Evolutionary conservation across 345 rosid species (phyloP), one percentile per base, ranked within the genome.

Genomic region (Conringia planisiliqua): DNA sequence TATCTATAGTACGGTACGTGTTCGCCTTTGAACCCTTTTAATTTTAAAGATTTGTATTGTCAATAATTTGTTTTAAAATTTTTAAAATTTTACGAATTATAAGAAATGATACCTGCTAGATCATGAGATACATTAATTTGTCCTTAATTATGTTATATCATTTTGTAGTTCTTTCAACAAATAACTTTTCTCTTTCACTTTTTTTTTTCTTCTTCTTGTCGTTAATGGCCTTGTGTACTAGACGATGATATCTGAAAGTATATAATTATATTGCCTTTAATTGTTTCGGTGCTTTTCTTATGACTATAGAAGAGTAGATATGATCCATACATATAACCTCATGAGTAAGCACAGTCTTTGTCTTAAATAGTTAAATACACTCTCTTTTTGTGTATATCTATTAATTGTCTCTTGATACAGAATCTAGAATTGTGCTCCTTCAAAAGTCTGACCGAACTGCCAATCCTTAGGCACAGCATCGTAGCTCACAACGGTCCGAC

Each of bases 401-500:
- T 58, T 66, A 24, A n/a, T 73, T 16, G 26, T 43, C n/a, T 33
- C 3, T 56, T 62, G 43, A n/a, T 20, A 44, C 17, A 27, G 3
- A 5, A 7, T 59, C 32, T 87, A 87, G 67, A 87, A 81, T 48
- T 85, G 91, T 36, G 46, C 82, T 1, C 89, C 88, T 72, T 66
- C 82, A 27, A 84, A 86, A 39, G 88, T 86, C 74, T 89, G 85
- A 14, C 89, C 91, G 11, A 89, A 85, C 79, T 86, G 84, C 93
- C 93, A 89, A 66, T 83, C 72, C 9, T 61, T 20, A 63, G 87
- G 86, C 33, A 79, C 88, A 62, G 77, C 89, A 56, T 86, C 78
- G 74, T 80, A 76, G 74, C 82, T 75, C 26, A 86, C 84, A 30
- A 85, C 80, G 17, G 68, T 77, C 10, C 76, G 76, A 1, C 89